Percentiles rank a stretch among this genome's conserved stretches.
Evolutionary conservation across 306 rosid genomes (phyloP).

Genomic region (Rosa lucieae): DNA sequence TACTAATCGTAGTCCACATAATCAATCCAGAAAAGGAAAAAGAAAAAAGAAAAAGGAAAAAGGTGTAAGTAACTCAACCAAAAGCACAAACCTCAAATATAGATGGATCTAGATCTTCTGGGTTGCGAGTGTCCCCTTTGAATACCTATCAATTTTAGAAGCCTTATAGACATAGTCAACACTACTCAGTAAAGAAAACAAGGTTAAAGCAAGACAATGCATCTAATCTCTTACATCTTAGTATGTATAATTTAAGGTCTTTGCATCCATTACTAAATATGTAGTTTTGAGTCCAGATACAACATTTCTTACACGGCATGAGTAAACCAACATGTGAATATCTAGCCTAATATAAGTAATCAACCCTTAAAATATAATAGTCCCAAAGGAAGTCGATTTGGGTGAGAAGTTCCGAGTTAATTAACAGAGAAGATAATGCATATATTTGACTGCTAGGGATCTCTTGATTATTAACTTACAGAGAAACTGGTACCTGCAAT

Average conservation of each 20-base stretch:
- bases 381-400: neutral
- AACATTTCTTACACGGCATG: neutral
- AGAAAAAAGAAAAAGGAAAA: neutral
- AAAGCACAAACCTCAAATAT: constrained; percentile 65
- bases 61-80: neutral
- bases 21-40: neutral
- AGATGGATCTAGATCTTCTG: constrained; percentile 69
- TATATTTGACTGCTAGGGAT: neutral
- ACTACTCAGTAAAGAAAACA: neutral
- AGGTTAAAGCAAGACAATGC: neutral
- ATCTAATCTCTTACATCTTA: neutral
- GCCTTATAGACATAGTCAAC: constrained; percentile 14
- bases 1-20: neutral
- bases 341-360: neutral
- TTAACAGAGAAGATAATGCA: neutral
- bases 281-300: neutral
- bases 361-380: no score
- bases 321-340: neutral
- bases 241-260: neutral
- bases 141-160: constrained; percentile 53
- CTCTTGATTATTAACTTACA: neutral
- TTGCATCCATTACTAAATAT: neutral
- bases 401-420: neutral
- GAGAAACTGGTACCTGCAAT: constrained; percentile 53
- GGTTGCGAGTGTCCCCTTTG: constrained; percentile 81